These are phyloP conservation scores for Ceratocystiopsis brevicomis DNA, from an alignment of 2,329 filamentous ascomycete species.

Conservation along the genomic window DNA sequence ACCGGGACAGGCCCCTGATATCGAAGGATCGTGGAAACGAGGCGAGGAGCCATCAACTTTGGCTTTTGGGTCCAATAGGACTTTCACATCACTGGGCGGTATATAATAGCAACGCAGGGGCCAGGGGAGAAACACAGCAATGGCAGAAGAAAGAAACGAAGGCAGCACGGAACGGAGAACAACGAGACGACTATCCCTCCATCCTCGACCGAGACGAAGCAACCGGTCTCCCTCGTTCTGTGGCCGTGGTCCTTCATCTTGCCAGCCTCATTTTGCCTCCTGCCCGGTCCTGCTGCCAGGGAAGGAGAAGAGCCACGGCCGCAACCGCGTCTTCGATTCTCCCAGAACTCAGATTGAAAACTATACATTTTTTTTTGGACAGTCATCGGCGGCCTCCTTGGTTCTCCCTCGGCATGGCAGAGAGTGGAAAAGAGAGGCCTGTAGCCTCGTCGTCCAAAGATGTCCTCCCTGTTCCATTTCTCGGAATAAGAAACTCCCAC, in stretches of 20 bases:
- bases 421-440: background rate
- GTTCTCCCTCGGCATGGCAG: background rate
- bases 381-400: conserved; percentile 10
- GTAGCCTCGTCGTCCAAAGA: background rate
- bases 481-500: background rate
- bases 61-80: conserved; percentile 7
- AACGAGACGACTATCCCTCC: no score
- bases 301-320: conserved; percentile 6
- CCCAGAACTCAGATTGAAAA: conserved; percentile 22
- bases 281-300: background rate
- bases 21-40: background rate
- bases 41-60: conserved; percentile 6
- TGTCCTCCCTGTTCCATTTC: no score
- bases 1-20: background rate
- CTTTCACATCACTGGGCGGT: conserved; percentile 6
- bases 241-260: background rate
- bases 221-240: background rate
- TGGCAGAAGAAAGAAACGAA: background rate
- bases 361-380: conserved; percentile 12
- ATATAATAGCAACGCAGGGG: background rate
- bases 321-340: conserved; percentile 6
- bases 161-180: background rate
- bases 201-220: no score
- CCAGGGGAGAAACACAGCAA: background rate
- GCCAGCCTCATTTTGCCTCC: no score